These are phyloP conservation scores for Ophiostoma angusticollis DNA, from an alignment of 2,329 filamentous ascomycete genomes.

Conservation along the genomic window DNA sequence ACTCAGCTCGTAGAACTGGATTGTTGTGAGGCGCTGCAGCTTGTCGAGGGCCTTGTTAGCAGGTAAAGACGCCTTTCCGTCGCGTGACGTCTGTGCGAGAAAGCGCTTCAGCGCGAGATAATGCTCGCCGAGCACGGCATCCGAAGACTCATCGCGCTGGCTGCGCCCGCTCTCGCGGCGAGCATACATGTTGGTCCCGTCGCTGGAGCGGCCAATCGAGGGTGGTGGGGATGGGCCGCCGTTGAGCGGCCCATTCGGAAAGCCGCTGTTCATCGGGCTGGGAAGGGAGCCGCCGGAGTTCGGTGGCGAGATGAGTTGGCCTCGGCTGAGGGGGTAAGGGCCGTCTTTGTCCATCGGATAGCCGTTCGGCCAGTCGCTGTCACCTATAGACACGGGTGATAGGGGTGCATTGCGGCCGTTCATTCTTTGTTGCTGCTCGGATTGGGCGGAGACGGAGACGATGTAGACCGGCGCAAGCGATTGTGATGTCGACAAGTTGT, in stretches of 20 bases:
- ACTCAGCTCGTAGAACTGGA: slow-evolving; percentile 94
- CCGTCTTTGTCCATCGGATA: slow-evolving; percentile 37
- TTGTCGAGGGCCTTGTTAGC: slow-evolving; percentile 92
- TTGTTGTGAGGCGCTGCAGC: slow-evolving; percentile 72
- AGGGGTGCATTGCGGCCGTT: slow-evolving; percentile 63
- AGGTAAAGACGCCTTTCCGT: slow-evolving; percentile 60
- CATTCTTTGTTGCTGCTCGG: slow-evolving; percentile 40
- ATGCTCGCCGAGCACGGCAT: slow-evolving; percentile 59
- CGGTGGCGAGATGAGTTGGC: slow-evolving; percentile 55
- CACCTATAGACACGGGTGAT: slow-evolving; percentile 71
- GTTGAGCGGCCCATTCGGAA: slow-evolving; percentile 41
- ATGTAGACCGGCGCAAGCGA: no score
- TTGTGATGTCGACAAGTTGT: no score
- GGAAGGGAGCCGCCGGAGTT: slow-evolving; percentile 48
- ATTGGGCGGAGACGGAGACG: no score
- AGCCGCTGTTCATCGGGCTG: slow-evolving; percentile 47
- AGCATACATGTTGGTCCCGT: slow-evolving; percentile 59
- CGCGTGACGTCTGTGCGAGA: slow-evolving; percentile 55
- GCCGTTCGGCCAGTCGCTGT: slow-evolving; percentile 71
- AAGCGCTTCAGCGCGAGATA: slow-evolving; percentile 69
- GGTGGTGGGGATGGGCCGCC: slow-evolving; percentile 72
- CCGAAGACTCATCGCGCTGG: slow-evolving; percentile 45
- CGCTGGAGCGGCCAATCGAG: slow-evolving; percentile 75
- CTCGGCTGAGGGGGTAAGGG: slow-evolving; percentile 39
- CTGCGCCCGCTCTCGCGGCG: slow-evolving; percentile 53